phyloP scores from a whole-genome alignment of 2,329 filamentous ascomycete species.

The Cladosporium sp. region DNA sequence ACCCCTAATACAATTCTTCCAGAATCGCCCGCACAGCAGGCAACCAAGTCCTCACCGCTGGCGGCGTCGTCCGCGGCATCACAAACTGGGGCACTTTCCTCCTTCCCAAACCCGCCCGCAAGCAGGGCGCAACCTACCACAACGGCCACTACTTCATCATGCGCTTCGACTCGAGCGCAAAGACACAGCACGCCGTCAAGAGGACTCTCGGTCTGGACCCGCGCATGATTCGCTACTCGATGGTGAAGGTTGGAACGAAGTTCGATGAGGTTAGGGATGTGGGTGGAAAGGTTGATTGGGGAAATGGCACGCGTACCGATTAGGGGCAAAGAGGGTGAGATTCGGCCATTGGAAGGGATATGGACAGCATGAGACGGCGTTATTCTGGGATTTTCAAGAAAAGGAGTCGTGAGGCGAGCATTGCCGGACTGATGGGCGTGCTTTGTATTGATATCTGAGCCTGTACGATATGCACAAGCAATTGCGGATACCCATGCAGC shows the following conservation, averaged over 20 bases:
- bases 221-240: constrained; percentile 80
- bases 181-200: constrained; percentile 72
- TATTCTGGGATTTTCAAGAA: neutral
- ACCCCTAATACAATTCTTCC: constrained; percentile 20
- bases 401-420: neutral
- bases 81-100: constrained; percentile 94
- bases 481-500: neutral
- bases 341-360: neutral
- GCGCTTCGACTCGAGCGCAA: constrained; percentile 81
- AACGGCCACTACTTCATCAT: constrained; percentile 96
- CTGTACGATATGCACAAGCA: constrained; percentile 7
- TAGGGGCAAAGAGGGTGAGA: neutral
- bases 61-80: constrained; percentile 87
- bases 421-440: neutral
- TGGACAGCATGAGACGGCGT: neutral
- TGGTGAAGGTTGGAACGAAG: constrained; percentile 79
- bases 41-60: constrained; percentile 74
- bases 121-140: constrained; percentile 79
- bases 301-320: neutral
- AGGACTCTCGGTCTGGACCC: constrained; percentile 81
- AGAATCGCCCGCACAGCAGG: constrained; percentile 89
- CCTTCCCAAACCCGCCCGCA: constrained; percentile 75
- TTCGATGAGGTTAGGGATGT: constrained; percentile 63
- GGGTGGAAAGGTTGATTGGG: constrained; percentile 56
- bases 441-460: constrained; percentile 10